These are phyloP conservation scores for Clonostachys chloroleuca DNA, from an alignment of 2,329 filamentous ascomycete species.

Conservation along the genomic window DNA sequence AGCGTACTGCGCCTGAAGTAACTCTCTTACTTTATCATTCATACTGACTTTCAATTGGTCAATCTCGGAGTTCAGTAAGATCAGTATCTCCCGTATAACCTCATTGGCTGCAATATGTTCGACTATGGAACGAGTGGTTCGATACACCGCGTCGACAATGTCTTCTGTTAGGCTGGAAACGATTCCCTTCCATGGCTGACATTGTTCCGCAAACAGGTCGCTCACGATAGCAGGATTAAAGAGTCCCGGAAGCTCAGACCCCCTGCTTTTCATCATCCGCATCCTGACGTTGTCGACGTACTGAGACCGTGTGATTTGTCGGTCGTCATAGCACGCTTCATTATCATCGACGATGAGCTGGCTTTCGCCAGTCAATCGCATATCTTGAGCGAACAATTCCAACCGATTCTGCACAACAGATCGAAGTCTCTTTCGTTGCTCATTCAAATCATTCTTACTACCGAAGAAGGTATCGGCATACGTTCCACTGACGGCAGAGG, in stretches of 20 bases:
- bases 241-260: conserved; percentile 52
- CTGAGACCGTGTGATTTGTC: conserved; percentile 5
- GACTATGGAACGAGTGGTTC: background rate
- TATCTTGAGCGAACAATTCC: background rate
- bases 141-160: background rate
- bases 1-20: conserved; percentile 37
- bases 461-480: conserved; percentile 22
- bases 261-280: conserved; percentile 13
- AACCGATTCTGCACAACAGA: conserved; percentile 16
- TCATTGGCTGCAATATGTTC: conserved; percentile 21
- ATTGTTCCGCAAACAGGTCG: conserved; percentile 58
- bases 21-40: conserved; percentile 32
- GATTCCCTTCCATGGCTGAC: conserved; percentile 40
- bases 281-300: conserved; percentile 1
- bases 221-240: conserved; percentile 56
- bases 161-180: conserved; percentile 28
- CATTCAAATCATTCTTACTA: conserved; percentile 7
- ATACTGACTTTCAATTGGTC: conserved; percentile 19
- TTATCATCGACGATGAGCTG: background rate
- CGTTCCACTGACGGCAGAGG: conserved; percentile 15
- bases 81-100: conserved; percentile 21
- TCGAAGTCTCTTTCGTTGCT: conserved; percentile 11
- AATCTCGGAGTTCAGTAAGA: conserved; percentile 19
- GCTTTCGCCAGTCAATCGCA: background rate
- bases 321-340: background rate